These are phyloP conservation scores for Trypanosomatidae sp. DNA, from an alignment of 208 protist species.

Conservation along the genomic window DNA sequence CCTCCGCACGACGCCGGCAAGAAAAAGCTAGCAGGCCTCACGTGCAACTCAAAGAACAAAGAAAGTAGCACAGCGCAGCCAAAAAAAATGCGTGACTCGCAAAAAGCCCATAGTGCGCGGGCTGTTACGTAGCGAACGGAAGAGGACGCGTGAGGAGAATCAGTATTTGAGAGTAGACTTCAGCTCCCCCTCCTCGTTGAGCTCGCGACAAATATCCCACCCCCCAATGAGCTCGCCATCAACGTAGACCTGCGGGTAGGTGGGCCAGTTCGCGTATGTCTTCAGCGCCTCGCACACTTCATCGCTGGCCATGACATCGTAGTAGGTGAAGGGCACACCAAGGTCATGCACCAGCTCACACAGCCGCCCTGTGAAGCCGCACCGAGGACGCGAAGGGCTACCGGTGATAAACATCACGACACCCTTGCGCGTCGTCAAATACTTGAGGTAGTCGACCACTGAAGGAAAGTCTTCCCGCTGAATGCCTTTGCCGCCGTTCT, in stretches of 20 bases:
- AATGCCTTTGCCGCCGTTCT: constrained; percentile 45
- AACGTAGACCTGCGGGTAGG: constrained; percentile 94
- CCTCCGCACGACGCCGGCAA: too few species aligned
- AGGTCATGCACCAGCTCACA: constrained; percentile 77
- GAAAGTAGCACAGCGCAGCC: too few species aligned
- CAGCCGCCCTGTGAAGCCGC: constrained; percentile 88
- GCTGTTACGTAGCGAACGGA: too few species aligned
- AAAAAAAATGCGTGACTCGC: too few species aligned
- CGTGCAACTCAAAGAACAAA: too few species aligned
- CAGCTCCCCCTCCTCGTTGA: constrained; percentile 82
- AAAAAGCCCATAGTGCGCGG: too few species aligned
- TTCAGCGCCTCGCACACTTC: constrained; percentile 91
- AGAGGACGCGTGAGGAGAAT: too few species aligned
- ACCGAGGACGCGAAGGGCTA: constrained; percentile 83
- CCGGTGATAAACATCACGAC: constrained; percentile 94
- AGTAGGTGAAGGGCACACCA: constrained; percentile 70
- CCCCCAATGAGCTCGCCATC: constrained; percentile 94
- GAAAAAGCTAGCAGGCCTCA: too few species aligned
- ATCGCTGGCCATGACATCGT: constrained; percentile 92
- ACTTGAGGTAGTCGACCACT: constrained; percentile 80
- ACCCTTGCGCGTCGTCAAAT: constrained; percentile 70
- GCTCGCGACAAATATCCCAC: constrained; percentile 87
- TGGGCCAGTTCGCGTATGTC: constrained; percentile 92
- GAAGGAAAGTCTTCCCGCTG: constrained; percentile 50
- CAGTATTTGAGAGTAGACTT: constrained; percentile 59